Evolutionary conservation across 208 protist genomes (phyloP), one percentile per base, ranked within the genome.

Genomic region (Leishmania gerbilli): DNA sequence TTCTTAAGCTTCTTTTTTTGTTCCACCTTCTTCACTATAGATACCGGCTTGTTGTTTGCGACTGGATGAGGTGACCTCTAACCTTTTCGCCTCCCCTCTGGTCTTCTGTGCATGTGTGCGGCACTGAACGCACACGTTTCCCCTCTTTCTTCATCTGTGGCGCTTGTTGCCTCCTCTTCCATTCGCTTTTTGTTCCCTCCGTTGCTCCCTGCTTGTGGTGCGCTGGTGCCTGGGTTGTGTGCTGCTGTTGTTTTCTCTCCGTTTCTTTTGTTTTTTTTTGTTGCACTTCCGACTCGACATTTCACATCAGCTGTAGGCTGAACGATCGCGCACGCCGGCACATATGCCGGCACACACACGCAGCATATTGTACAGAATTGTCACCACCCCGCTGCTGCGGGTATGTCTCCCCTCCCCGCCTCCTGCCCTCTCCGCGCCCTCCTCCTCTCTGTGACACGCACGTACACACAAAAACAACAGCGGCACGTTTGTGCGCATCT

Each of bases 141-240:
- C n/a, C 27, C 47, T 56, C 71, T 58, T 56, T 24, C 47, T n/a
- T n/a, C 49, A 17, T 4, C 45, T 24, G 3, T n/a, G 34, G 42
- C 4, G 3, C 1, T 49, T 72, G 60, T 7, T n/a, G 37, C 7
- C 40, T 47, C 24, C 34, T 47, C 19, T 5, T 71, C 53, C 71
- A 19, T 58, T 58, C 6, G 45, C 27, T 53, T 9, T 31, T 49
- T 17, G 11, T 19, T 37, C n/a, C 1, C 2, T 17, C 0, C 13
- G 24, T 19, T 56, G 45, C 19, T 31, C n/a, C n/a, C 31, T 74
- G 45, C 31, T 31, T 74, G 71, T 24, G 42, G n/a, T 74, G 53
- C 67, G 31, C 49, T 27, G 49, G 55, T 76, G 53, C 47, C 34
- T 51, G 37, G 5, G 55, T 77, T 77, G 74, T n/a, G 74, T 77